phyloP scores from a whole-genome alignment of 2,329 filamentous ascomycete species.

The Didymosphaeria variabile region DNA sequence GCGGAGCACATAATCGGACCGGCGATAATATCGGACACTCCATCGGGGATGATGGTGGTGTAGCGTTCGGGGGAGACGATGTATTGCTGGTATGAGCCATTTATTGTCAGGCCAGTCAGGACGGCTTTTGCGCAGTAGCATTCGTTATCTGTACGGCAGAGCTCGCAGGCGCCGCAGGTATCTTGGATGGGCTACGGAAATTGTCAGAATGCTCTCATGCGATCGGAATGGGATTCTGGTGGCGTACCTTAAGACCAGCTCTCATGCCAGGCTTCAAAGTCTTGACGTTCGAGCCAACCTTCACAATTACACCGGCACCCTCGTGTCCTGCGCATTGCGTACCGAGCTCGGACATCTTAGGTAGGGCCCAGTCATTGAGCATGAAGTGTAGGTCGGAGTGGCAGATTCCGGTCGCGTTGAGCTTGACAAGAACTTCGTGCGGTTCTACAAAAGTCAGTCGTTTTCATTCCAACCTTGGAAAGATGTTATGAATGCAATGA shows the following conservation, averaged over 20 bases:
- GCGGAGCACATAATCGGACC: constrained; percentile 70
- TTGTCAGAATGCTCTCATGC: background rate
- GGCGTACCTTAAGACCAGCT: constrained; percentile 47
- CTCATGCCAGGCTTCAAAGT: constrained; percentile 55
- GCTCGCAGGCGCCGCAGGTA: constrained; percentile 50
- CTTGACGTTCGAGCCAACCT: constrained; percentile 63
- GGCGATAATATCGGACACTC: constrained; percentile 63
- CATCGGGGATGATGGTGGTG: constrained; percentile 64
- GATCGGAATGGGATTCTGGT: background rate
- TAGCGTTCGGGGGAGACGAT: constrained; percentile 64
- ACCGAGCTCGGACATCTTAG: constrained; percentile 5
- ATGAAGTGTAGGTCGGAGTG: constrained; percentile 67
- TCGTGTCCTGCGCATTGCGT: constrained; percentile 10
- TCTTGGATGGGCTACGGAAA: constrained; percentile 34
- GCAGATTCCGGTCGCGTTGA: constrained; percentile 68
- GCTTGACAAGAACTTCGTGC: constrained; percentile 64
- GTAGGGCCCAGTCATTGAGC: constrained; percentile 60
- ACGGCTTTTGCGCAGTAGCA: constrained; percentile 60
- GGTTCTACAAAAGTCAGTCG: constrained; percentile 48
- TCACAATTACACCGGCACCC: constrained; percentile 66
- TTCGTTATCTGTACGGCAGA: constrained; percentile 63
- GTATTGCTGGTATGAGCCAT: constrained; percentile 68
- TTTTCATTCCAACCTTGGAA: background rate
- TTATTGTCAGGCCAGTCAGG: constrained; percentile 55
- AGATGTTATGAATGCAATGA: background rate